Conservation (phyloP, 768 basidiomycete species). For the Agrocybe pediades region DNA sequence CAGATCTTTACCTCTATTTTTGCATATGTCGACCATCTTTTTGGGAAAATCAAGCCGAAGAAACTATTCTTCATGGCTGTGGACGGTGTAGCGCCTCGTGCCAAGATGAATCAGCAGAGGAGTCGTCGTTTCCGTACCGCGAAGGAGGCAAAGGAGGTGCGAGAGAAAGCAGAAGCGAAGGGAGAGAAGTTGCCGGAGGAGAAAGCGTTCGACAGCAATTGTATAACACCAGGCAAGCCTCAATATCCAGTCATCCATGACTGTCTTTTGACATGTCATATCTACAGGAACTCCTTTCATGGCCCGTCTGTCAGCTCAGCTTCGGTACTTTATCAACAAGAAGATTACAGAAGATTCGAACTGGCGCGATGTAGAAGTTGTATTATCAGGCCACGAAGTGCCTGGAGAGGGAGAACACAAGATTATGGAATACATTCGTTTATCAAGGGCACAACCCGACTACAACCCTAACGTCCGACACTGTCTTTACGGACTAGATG, state of each 20-base stretch:
- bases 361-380: constrained; percentile 91
- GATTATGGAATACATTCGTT: constrained; percentile 98
- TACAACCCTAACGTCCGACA: constrained; percentile 97
- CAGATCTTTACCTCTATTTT: constrained; percentile 98
- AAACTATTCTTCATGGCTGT: constrained; percentile 99
- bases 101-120: constrained; percentile 99
- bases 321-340: constrained; percentile 97
- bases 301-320: constrained; percentile 86
- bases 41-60: constrained; percentile 96
- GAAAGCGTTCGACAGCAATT: constrained; percentile 98
- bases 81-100: constrained; percentile 95
- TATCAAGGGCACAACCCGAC: constrained; percentile 91
- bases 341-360: constrained; percentile 97
- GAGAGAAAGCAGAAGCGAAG: constrained; percentile 83
- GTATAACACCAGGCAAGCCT: constrained; percentile 90
- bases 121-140: constrained; percentile 92
- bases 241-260: background rate
- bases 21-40: constrained; percentile 94
- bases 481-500: constrained; percentile 97
- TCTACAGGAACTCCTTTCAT: constrained; percentile 85
- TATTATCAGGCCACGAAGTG: constrained; percentile 96
- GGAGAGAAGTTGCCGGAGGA: constrained; percentile 91
- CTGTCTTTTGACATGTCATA: background rate
- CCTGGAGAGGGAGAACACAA: constrained; percentile 99
- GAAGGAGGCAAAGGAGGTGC: constrained; percentile 85